Evolutionary conservation across 108 stramenopile species (phyloP), one percentile per base, ranked within the genome.

Genomic region (Poteriospumella lacustris): DNA sequence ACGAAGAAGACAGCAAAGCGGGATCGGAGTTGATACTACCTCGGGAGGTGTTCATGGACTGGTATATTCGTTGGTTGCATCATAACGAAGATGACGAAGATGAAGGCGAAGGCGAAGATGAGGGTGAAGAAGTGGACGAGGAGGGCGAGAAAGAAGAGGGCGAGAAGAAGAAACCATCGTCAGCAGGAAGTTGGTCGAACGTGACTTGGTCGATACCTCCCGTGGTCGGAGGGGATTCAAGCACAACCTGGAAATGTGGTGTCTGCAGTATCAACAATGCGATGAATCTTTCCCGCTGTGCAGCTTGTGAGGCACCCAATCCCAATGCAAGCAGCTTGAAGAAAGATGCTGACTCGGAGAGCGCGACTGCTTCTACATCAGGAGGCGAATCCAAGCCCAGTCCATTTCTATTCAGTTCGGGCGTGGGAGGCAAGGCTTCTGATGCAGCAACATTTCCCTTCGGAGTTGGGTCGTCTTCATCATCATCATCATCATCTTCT

Each of bases 21-120:
- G 47, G 47, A 52, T 52, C 47, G 47, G 47, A 52, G 47, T 52
- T 52, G 47, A 52, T 52, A 52, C 47, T 52, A 52, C 47, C 47
- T 52, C 47, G 47, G 47, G 47, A 52, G 47, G 47, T 52, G 47
- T 52, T 52, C 47, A 52, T 52, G 64, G 64, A 41, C 40, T 38
- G 64, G 64, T 67, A 67, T 67, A 41, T 38, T 67, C 36, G 39
- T 67, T 38, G 64, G 36, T 67, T 67, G 39, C 39, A 67, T 67
- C 39, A 67, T 67, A 67, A 67, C 39, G 64, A 67, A 38, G 39
- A 40, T 67, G 64, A 67, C 64, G 64, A 41, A 40, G 64, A 67
- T 67, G 64, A 67, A 41, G 64, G 64, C 36, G 40, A 67, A 40
- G 64, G 40, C 36, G 64, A 67, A 67, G 64, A 67, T 67, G 64